Conservation (phyloP, 352 stramenopile species). For the Bremia lactucae region DNA sequence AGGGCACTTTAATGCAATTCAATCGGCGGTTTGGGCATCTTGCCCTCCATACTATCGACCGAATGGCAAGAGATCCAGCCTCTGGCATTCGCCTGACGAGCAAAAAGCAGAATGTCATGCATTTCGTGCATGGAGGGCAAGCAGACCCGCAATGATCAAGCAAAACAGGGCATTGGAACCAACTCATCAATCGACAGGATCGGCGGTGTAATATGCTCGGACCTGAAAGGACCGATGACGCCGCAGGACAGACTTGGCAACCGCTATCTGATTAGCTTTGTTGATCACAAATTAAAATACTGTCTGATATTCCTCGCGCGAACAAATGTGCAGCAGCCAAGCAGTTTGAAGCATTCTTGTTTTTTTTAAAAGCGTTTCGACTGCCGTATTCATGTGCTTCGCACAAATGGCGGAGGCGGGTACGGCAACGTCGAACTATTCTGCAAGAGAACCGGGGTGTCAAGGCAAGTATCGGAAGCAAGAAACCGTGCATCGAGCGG, state of each 20-base stretch:
- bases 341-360: background rate
- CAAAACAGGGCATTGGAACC: background rate
- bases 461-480: no score
- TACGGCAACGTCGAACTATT: background rate
- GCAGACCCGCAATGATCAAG: background rate
- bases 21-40: background rate
- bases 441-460: background rate
- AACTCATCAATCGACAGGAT: constrained; percentile 5
- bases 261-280: constrained; percentile 4
- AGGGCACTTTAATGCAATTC: background rate
- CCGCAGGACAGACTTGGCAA: no score
- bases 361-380: constrained; percentile 2
- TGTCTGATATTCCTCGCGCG: constrained; percentile 1
- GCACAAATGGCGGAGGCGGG: constrained; percentile 1
- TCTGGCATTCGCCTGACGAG: no score
- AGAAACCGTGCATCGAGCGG: background rate
- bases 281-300: constrained; percentile 4
- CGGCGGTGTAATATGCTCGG: no score
- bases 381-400: background rate
- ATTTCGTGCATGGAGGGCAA: no score
- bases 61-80: background rate
- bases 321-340: background rate
- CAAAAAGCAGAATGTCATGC: no score
- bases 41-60: background rate
- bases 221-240: no score